These are phyloP conservation scores for Alternaria burnsii DNA, from an alignment of 2,329 filamentous ascomycete genomes.

Conservation along the genomic window DNA sequence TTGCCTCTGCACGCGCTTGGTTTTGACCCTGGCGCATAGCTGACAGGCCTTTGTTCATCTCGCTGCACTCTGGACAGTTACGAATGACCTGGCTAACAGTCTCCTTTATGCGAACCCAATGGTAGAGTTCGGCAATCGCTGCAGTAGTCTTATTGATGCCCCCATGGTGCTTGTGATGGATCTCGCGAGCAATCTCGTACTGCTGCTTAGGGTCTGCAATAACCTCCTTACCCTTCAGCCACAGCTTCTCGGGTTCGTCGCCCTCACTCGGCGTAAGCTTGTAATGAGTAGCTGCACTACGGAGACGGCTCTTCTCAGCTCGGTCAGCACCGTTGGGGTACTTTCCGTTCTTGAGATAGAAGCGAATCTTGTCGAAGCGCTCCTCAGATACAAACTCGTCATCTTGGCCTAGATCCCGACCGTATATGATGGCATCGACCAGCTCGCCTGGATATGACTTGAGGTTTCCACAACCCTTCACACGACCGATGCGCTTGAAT, in stretches of 20 bases:
- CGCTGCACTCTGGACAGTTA: constrained; percentile 90
- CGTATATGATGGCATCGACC: constrained; percentile 65
- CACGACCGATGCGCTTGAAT: constrained; percentile 89
- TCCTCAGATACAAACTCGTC: constrained; percentile 92
- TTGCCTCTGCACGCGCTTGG: constrained; percentile 18
- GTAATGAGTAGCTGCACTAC: constrained; percentile 94
- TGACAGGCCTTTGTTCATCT: constrained; percentile 56
- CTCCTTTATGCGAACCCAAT: constrained; percentile 98
- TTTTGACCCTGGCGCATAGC: constrained; percentile 35
- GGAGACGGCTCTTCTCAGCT: constrained; percentile 92
- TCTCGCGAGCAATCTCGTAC: constrained; percentile 83
- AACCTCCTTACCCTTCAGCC: constrained; percentile 98
- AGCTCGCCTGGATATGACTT: constrained; percentile 57
- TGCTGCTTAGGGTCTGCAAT: constrained; percentile 89
- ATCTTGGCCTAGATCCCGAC: constrained; percentile 68
- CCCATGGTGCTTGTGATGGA: constrained; percentile 80
- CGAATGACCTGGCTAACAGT: constrained; percentile 94
- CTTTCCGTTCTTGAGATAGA: constrained; percentile 92
- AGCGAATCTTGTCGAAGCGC: constrained; percentile 98
- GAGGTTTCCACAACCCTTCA: constrained; percentile 64
- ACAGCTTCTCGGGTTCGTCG: constrained; percentile 68
- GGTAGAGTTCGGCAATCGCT: constrained; percentile 89
- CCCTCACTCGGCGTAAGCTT: constrained; percentile 70
- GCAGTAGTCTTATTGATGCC: constrained; percentile 99
- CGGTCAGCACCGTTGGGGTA: constrained; percentile 94